Evolutionary conservation across 2,329 filamentous ascomycete genomes (phyloP).

Genomic region (Zopfia rhizophila): DNA sequence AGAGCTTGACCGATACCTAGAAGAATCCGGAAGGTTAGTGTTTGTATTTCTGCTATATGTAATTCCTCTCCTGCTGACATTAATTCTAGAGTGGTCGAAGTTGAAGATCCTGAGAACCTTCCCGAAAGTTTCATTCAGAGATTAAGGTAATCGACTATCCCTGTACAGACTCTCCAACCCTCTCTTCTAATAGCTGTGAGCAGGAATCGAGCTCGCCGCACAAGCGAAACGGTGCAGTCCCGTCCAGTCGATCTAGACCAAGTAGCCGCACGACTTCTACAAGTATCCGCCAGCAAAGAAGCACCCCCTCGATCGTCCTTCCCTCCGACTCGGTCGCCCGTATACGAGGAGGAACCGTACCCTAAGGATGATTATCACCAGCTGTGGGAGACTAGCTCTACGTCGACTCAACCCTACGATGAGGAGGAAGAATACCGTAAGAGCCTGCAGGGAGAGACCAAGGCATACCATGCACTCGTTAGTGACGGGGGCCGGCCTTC

Average conservation of each 20-base stretch:
- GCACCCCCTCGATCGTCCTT: too few relatives aligned
- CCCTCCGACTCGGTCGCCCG: too few relatives aligned
- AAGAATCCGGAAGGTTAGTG: too few relatives aligned
- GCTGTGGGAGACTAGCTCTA: too few relatives aligned
- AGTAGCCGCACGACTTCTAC: slow-evolving; percentile 12
- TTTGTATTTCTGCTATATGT: too few relatives aligned
- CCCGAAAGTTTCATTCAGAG: slow-evolving; percentile 8
- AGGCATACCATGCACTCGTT: slow-evolving; percentile 41
- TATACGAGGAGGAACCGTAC: too few relatives aligned
- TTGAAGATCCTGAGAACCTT: slow-evolving; percentile 5
- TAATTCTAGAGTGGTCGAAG: too few relatives aligned
- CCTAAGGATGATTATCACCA: too few relatives aligned
- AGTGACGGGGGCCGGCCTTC: slow-evolving; percentile 44
- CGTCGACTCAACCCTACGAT: slow-evolving; percentile 3
- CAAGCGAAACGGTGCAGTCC: slow-evolving; percentile 9
- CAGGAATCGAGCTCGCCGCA: slow-evolving; percentile 4
- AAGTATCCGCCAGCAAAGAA: too few relatives aligned
- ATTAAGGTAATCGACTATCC: slow-evolving; percentile 10
- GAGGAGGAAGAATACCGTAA: slow-evolving; percentile 4
- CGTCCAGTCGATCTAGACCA: slow-evolving; percentile 14
- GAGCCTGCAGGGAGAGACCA: too few relatives aligned
- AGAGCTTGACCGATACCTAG: too few relatives aligned
- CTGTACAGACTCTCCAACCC: neutral
- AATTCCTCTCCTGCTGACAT: too few relatives aligned
- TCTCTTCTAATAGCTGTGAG: slow-evolving; percentile 2